Evolutionary conservation across 768 basidiomycete genomes (phyloP).

Genomic region (Lactarius akahatsu): DNA sequence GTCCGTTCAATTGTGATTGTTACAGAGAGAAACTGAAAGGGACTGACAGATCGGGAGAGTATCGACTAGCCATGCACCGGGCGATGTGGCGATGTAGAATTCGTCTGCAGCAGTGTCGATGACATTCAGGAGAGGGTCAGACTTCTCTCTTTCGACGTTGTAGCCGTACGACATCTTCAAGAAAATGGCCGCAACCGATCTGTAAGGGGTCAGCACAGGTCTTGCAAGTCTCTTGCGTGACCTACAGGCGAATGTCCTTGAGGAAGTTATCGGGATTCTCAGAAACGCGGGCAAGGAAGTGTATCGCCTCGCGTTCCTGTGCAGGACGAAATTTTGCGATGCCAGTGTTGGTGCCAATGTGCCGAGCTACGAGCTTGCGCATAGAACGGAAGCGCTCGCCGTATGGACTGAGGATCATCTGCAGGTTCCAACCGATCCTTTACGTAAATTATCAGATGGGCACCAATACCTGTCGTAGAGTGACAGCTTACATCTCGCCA

Average conservation of each 20-base stretch:
- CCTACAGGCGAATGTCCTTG: conserved; percentile 14
- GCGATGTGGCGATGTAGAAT: conserved; percentile 18
- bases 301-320: conserved; percentile 14
- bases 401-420: conserved; percentile 21
- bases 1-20: not conserved
- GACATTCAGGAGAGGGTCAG: conserved; percentile 16
- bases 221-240: not conserved
- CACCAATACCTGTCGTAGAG: not conserved
- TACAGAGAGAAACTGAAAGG: not conserved
- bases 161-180: conserved; percentile 22
- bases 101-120: conserved; percentile 20
- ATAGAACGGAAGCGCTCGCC: conserved; percentile 17
- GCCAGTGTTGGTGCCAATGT: conserved; percentile 15
- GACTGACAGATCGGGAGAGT: conserved; percentile 12
- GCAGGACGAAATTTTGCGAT: conserved; percentile 6
- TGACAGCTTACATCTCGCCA: conserved; percentile 14
- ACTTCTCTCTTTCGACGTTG: conserved; percentile 6
- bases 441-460: not conserved
- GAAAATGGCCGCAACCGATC: conserved; percentile 18
- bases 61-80: conserved; percentile 20
- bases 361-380: conserved; percentile 21
- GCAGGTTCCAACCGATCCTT: conserved; percentile 20
- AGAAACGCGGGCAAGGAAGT: conserved; percentile 12
- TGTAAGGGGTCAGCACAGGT: not conserved
- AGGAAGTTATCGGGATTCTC: conserved; percentile 16